Conservation (phyloP, 2,329 filamentous ascomycete species). For the Nigrograna mackinnonii region DNA sequence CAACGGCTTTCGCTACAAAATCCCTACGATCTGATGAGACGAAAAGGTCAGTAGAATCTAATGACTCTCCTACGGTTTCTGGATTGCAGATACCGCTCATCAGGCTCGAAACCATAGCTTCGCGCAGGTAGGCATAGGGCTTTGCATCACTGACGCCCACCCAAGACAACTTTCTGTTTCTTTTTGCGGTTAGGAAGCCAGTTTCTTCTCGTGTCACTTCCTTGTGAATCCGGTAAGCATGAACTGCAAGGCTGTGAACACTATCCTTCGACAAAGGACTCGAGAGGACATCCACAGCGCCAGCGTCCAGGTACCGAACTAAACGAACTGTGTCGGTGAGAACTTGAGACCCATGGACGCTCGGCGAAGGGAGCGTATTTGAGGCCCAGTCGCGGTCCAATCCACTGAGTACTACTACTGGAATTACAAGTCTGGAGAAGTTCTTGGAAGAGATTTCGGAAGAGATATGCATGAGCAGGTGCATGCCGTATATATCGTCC, state of each 20-base stretch:
- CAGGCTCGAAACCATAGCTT: conserved; percentile 89
- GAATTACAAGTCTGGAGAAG: conserved; percentile 44
- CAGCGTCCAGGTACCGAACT: conserved; percentile 78
- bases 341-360: conserved; percentile 38
- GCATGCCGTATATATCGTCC: conserved; percentile 47
- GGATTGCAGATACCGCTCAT: conserved; percentile 87
- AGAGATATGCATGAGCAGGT: conserved; percentile 44
- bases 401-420: conserved; percentile 44
- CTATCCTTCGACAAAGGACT: conserved; percentile 76
- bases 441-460: conserved; percentile 45
- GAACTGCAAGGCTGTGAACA: conserved; percentile 76
- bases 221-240: conserved; percentile 81
- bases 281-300: conserved; percentile 82
- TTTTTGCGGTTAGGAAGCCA: conserved; percentile 71
- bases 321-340: conserved; percentile 58
- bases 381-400: conserved; percentile 36
- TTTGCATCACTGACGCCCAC: conserved; percentile 84
- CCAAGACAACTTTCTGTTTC: conserved; percentile 85
- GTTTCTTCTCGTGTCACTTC: conserved; percentile 75
- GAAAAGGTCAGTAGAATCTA: conserved; percentile 65
- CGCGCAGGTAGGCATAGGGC: conserved; percentile 85
- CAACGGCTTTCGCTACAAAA: conserved; percentile 70
- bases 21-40: conserved; percentile 68
- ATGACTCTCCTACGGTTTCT: conserved; percentile 64
- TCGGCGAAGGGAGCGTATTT: conserved; percentile 33